Base-by-base conservation (phyloP, 2,329 filamentous ascomycete species). In the Uncinocarpus reesii region DNA sequence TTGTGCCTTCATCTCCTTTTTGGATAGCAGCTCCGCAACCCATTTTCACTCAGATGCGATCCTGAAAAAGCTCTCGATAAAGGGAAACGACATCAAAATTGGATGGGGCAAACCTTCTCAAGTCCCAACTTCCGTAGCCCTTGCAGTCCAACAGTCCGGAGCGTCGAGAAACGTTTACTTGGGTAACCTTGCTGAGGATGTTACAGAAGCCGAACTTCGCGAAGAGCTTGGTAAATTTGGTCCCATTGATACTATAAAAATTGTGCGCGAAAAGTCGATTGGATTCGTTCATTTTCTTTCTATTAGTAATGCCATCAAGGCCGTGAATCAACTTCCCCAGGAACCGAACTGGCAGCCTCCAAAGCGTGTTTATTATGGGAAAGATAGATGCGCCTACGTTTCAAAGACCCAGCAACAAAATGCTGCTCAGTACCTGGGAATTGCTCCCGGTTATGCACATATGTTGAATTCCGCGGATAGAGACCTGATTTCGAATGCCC, bases 381-480 rank as follows among this genome's bases (percentile, higher is more conserved):
- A 98, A 74, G 92, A 98, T 65, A 81, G 92, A 53, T 98, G 92
- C 62, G 92, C 92, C 15, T 98, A 98, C 61, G 90, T 98, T 45
- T 98, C 92, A 51, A 98, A 98, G 78, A 98, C 92, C 0, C 92
- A 98, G 70, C 92, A 98, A 72, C 92, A 98, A 70, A 98, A 98
- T 60, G 92, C 92, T 6, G 92, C 92, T 28, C 92, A 98, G 69
- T 98, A 96, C 65, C 78, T 98, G 20, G 92, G 92, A 48, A 98
- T 98, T 60, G 88, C 92, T 16, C 92, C 92, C 31, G 90, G 90
- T 23, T 95, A 96, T 62, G 89, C 92, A 16, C 89, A 96, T 65
- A 90, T 95, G 66, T 76, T 98, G 56, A 96, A 95, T 58, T 89
- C 88, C 42, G 90, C 90, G 46, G 92, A 98, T 65, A 86, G 90